Evolutionary conservation across 306 rosid genomes (phyloP).

Genomic region (Senna siamea): DNA sequence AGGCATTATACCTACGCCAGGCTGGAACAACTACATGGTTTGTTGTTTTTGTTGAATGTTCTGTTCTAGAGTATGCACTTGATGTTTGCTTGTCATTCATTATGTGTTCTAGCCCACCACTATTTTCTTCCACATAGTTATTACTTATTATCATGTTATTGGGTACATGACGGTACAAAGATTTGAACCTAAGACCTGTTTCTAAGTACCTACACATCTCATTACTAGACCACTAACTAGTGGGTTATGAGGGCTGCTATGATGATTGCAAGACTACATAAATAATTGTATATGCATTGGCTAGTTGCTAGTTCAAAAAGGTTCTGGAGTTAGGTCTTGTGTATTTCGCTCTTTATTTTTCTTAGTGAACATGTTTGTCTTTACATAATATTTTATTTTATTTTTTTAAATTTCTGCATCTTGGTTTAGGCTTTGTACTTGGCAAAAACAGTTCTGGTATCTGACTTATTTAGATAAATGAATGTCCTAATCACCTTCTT

Average conservation of each 20-base stretch:
- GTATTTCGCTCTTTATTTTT: not conserved
- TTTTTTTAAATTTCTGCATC: slow-evolving; percentile 16
- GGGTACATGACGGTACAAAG: not conserved
- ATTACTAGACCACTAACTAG: too few species aligned
- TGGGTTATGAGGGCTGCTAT: not conserved
- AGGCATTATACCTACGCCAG: slow-evolving; percentile 63
- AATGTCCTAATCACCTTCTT: not conserved
- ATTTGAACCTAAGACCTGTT: not conserved
- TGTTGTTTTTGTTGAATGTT: slow-evolving; percentile 40
- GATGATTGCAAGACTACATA: slow-evolving; percentile 11
- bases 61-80: slow-evolving; percentile 1
- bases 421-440: slow-evolving; percentile 23
- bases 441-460: slow-evolving; percentile 18
- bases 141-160: slow-evolving; percentile 3
- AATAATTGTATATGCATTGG: not conserved
- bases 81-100: not conserved
- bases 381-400: not conserved
- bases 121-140: slow-evolving; percentile 3
- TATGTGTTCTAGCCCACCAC: not conserved
- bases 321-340: not conserved
- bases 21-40: slow-evolving; percentile 75
- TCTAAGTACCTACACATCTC: not conserved
- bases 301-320: not conserved
- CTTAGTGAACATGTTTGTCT: slow-evolving; percentile 21
- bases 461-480: slow-evolving; percentile 20